phyloP scores from a whole-genome alignment of 1,284 basidiomycete species.

The Moniliella sp. region DNA sequence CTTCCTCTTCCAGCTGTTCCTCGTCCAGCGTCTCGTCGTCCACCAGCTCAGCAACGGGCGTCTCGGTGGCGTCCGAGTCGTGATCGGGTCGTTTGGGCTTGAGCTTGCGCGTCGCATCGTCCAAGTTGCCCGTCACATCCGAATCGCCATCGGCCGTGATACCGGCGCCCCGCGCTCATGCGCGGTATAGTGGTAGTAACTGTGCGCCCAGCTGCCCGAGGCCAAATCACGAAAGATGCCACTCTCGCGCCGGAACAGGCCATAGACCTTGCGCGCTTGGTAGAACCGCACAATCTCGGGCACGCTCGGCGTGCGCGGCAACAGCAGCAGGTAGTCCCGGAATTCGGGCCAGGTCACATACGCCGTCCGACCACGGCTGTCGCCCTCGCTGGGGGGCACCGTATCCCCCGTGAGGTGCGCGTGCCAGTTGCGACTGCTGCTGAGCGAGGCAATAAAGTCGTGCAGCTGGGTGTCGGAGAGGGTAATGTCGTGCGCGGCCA shows the following conservation, averaged over 20 bases:
- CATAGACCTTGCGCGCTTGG: slow-evolving; percentile 29
- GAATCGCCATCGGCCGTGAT: slow-evolving; percentile 29
- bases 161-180: slow-evolving; percentile 18
- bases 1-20: slow-evolving; percentile 44
- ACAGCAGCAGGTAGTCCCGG: slow-evolving; percentile 26
- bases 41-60: background rate
- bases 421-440: slow-evolving; percentile 4
- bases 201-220: slow-evolving; percentile 18
- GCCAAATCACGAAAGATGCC: slow-evolving; percentile 31
- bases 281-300: slow-evolving; percentile 30
- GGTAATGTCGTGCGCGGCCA: slow-evolving; percentile 25
- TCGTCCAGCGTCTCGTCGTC: slow-evolving; percentile 39
- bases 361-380: too few relatives aligned
- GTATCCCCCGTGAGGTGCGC: background rate
- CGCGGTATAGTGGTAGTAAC: too few relatives aligned
- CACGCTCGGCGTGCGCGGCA: slow-evolving; percentile 25
- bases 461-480: slow-evolving; percentile 14
- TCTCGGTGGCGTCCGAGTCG: background rate
- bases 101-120: background rate
- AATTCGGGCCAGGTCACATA: slow-evolving; percentile 31
- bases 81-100: slow-evolving; percentile 1
- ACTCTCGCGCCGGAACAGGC: slow-evolving; percentile 26
- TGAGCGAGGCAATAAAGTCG: slow-evolving; percentile 29
- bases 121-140: background rate
- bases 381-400: too few relatives aligned